Evolutionary conservation across 441 rosid species (phyloP).

Genomic region (Erodium moschatum): DNA sequence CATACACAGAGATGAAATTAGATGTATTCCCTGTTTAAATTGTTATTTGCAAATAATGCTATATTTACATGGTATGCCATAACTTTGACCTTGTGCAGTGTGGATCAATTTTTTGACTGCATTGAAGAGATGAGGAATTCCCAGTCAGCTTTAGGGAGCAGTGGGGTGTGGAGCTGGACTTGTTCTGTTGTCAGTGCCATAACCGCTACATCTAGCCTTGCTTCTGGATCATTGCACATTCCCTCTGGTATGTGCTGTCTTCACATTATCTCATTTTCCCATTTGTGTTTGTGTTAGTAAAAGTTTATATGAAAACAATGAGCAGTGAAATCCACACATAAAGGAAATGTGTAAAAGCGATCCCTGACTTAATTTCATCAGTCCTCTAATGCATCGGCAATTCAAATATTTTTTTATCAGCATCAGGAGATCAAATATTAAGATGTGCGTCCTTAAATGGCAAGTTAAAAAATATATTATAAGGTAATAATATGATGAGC

Average conservation of each 20-base stretch:
- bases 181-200: slow-evolving; percentile 92
- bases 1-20: background rate
- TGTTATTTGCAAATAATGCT: slow-evolving; percentile 10
- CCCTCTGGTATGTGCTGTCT: slow-evolving; percentile 55
- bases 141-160: slow-evolving; percentile 80
- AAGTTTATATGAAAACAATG: background rate
- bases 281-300: background rate
- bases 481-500: slow-evolving; percentile 3
- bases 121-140: slow-evolving; percentile 86
- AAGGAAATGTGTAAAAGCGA: background rate
- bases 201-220: slow-evolving; percentile 98
- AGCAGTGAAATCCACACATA: background rate
- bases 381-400: background rate
- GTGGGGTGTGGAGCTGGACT: slow-evolving; percentile 98
- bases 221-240: slow-evolving; percentile 79
- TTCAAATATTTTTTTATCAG: background rate
- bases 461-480: background rate
- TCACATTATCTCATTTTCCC: slow-evolving; percentile 7
- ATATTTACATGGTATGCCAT: slow-evolving; percentile 18
- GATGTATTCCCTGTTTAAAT: background rate
- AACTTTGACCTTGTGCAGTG: slow-evolving; percentile 40
- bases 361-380: background rate
- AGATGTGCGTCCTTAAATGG: background rate
- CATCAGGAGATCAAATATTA: background rate
- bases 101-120: slow-evolving; percentile 97